A percentile compares a stretch with the other conserved stretches of the same genome.
phyloP scores from a whole-genome alignment of 768 basidiomycete genomes.

The Xanthoconium stramineum region DNA sequence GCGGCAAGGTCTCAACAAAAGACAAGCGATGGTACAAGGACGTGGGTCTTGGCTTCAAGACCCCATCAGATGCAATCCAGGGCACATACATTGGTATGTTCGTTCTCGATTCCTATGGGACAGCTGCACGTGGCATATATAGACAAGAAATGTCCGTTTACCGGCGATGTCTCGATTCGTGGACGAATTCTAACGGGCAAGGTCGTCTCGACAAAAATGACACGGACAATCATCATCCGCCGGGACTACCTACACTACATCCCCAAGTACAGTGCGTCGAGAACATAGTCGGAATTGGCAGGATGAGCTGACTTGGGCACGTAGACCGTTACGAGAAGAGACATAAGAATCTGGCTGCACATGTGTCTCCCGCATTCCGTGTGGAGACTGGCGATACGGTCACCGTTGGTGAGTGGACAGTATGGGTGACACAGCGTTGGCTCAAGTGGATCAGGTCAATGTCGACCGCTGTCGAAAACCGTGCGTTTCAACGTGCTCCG shows the following conservation, averaged over 20 bases:
- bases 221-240: constrained; percentile 95
- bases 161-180: constrained; percentile 94
- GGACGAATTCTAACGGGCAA: constrained; percentile 98
- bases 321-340: constrained; percentile 98
- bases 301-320: constrained; percentile 7
- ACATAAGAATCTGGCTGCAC: constrained; percentile 97
- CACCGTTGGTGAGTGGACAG: constrained; percentile 76
- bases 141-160: constrained; percentile 99
- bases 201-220: constrained; percentile 99
- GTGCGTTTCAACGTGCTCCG: constrained; percentile 99
- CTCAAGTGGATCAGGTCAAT: constrained; percentile 66
- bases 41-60: constrained; percentile 96
- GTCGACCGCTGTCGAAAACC: constrained; percentile 97
- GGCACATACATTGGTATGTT: constrained; percentile 93
- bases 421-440: not conserved
- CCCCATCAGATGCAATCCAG: constrained; percentile 90
- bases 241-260: constrained; percentile 94
- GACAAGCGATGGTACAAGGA: constrained; percentile 99
- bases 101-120: not conserved
- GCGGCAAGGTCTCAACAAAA: constrained; percentile 85
- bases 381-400: constrained; percentile 92
- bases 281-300: not conserved
- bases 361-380: constrained; percentile 98
- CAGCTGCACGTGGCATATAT: constrained; percentile 2
- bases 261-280: constrained; percentile 90